phyloP scores from a whole-genome alignment of 1,284 basidiomycete species.

The Ganoderma leucocontextum region DNA sequence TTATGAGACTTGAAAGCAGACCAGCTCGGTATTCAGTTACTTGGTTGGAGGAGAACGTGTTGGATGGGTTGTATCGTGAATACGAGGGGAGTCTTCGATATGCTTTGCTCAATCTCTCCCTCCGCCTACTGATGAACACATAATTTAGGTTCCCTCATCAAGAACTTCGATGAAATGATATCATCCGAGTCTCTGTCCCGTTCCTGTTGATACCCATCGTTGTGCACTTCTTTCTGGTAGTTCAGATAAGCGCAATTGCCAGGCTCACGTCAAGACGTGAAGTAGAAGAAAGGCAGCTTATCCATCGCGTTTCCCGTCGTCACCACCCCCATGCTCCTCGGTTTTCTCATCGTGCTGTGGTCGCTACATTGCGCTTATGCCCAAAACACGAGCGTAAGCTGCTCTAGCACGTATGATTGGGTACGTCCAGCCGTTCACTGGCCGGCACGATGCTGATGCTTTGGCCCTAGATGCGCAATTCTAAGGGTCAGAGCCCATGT shows the following conservation, averaged over 20 bases:
- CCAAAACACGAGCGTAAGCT: background rate
- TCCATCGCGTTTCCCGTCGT: background rate
- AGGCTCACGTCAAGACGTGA: background rate
- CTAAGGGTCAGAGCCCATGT: conserved; percentile 7
- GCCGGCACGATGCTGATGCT: background rate
- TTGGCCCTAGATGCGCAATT: conserved; percentile 6
- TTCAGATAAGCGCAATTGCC: background rate
- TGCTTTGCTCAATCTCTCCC: background rate
- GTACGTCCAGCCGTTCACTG: background rate
- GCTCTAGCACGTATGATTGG: conserved; percentile 4
- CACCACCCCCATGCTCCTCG: background rate
- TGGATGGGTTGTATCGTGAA: background rate
- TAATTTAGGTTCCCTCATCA: background rate
- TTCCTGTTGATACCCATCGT: background rate
- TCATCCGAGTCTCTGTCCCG: background rate
- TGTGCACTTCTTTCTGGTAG: background rate
- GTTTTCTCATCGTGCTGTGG: background rate
- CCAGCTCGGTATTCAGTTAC: no score
- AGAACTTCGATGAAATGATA: background rate
- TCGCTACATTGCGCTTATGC: background rate
- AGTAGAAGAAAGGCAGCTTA: background rate
- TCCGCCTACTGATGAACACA: background rate
- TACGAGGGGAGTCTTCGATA: background rate
- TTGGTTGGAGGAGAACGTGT: background rate
- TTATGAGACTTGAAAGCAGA: background rate